Percentiles rank a stretch among this genome's conserved stretches.
These are phyloP conservation scores for Furcasterigmium furcatum DNA, from an alignment of 2,329 filamentous ascomycete species.

Conservation along the genomic window DNA sequence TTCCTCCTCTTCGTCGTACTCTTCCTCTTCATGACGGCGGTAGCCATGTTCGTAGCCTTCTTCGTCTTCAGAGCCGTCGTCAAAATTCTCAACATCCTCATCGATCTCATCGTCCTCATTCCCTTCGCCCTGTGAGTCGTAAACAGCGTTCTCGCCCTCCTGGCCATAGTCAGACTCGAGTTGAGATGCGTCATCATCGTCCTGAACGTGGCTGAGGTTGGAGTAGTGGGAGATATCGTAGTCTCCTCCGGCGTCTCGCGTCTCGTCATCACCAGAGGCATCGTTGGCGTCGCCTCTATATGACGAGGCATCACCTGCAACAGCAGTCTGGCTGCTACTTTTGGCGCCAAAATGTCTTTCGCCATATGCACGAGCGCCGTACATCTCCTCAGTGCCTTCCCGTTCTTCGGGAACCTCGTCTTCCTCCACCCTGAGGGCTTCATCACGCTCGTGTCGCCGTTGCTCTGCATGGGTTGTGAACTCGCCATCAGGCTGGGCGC, in stretches of 20 bases:
- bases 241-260: constrained; percentile 9
- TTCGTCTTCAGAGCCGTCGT: constrained; percentile 10
- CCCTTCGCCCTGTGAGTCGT: constrained; percentile 4
- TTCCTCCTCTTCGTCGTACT: constrained; percentile 12
- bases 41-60: constrained; percentile 10
- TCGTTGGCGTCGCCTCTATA: not conserved
- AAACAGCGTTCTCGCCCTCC: constrained; percentile 7
- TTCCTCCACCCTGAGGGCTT: constrained; percentile 3
- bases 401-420: constrained; percentile 6
- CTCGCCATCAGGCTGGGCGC: not conserved
- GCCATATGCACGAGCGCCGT: constrained; percentile 1
- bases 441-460: not conserved
- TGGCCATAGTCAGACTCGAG: constrained; percentile 12
- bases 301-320: not conserved
- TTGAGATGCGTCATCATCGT: constrained; percentile 13
- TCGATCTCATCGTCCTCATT: constrained; percentile 10
- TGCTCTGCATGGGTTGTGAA: not conserved
- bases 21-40: constrained; percentile 9
- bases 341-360: constrained; percentile 5
- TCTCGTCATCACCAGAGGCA: constrained; percentile 6
- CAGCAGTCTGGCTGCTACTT: not conserved
- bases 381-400: constrained; percentile 4
- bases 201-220: constrained; percentile 13
- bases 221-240: constrained; percentile 13
- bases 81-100: constrained; percentile 7